phyloP scores from a whole-genome alignment of 1,284 basidiomycete genomes.

The Peniophora sp. region DNA sequence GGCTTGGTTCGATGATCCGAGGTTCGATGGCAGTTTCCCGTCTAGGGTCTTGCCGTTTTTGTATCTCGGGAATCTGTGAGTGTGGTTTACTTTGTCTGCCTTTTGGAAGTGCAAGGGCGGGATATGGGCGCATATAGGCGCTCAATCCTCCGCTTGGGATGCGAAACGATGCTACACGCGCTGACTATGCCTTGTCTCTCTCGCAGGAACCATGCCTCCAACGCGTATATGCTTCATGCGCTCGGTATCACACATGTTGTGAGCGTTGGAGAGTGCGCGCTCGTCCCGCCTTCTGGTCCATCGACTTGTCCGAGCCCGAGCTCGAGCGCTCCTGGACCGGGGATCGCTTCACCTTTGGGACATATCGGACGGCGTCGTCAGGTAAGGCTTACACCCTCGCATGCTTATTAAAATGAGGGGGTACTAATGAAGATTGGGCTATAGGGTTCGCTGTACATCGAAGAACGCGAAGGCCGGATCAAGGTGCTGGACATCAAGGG shows the following conservation, averaged over 20 bases:
- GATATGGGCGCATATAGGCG: too few species aligned
- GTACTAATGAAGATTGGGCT: constrained; percentile 28
- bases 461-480: constrained; percentile 82
- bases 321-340: not conserved
- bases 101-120: not conserved
- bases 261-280: constrained; percentile 90
- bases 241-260: constrained; percentile 98
- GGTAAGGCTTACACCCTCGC: not conserved
- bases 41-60: constrained; percentile 90
- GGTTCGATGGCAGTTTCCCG: constrained; percentile 95
- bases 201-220: constrained; percentile 84
- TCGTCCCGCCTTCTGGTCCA: constrained; percentile 54
- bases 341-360: not conserved
- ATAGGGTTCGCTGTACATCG: constrained; percentile 78
- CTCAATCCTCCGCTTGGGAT: too few species aligned
- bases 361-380: not conserved
- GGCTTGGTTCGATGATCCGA: constrained; percentile 86
- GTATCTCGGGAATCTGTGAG: constrained; percentile 91
- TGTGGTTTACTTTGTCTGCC: too few species aligned
- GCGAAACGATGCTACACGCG: not conserved
- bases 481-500: constrained; percentile 86
- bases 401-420: too few species aligned
- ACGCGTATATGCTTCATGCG: constrained; percentile 91
- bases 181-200: not conserved
- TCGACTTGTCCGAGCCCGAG: not conserved